A percentile compares a stretch with the other conserved stretches of the same genome.
phyloP scores from a whole-genome alignment of 2,329 filamentous ascomycete species.

The Xylariaceae sp. region DNA sequence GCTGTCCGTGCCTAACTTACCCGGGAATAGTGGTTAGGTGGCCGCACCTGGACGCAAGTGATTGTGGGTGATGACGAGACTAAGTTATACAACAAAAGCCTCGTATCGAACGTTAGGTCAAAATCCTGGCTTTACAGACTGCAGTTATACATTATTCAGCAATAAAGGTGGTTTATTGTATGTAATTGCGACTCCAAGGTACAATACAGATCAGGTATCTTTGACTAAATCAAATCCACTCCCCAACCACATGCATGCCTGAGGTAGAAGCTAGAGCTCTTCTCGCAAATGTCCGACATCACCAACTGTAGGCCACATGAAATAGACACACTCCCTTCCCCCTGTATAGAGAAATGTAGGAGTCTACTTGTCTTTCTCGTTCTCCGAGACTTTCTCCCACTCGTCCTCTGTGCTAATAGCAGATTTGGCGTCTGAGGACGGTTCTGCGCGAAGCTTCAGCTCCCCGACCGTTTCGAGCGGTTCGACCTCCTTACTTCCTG shows the following conservation, averaged over 20 bases:
- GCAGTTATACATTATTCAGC: too few species aligned
- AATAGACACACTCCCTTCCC: slow-evolving; percentile 8
- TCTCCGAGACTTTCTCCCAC: slow-evolving; percentile 92
- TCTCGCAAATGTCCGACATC: background rate
- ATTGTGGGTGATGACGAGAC: too few species aligned
- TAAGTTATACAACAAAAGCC: too few species aligned
- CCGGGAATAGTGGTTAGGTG: too few species aligned
- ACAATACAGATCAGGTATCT: too few species aligned
- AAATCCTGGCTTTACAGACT: too few species aligned
- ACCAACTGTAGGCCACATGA: background rate
- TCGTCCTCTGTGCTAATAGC: slow-evolving; percentile 84
- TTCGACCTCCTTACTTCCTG: slow-evolving; percentile 45
- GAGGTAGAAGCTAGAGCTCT: background rate
- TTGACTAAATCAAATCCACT: background rate
- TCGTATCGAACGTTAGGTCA: too few species aligned
- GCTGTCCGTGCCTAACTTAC: too few species aligned
- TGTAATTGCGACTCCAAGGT: too few species aligned
- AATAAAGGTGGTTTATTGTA: too few species aligned
- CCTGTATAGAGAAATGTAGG: slow-evolving; percentile 3
- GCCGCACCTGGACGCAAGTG: too few species aligned
- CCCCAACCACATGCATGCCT: background rate
- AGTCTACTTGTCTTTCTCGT: slow-evolving; percentile 53
- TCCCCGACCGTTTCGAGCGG: slow-evolving; percentile 41
- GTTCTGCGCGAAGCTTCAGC: slow-evolving; percentile 46
- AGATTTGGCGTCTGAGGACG: slow-evolving; percentile 48